Percentiles rank a stretch among this genome's conserved stretches.
phyloP scores from a whole-genome alignment of 441 rosid species.

The Biscutella auriculata region DNA sequence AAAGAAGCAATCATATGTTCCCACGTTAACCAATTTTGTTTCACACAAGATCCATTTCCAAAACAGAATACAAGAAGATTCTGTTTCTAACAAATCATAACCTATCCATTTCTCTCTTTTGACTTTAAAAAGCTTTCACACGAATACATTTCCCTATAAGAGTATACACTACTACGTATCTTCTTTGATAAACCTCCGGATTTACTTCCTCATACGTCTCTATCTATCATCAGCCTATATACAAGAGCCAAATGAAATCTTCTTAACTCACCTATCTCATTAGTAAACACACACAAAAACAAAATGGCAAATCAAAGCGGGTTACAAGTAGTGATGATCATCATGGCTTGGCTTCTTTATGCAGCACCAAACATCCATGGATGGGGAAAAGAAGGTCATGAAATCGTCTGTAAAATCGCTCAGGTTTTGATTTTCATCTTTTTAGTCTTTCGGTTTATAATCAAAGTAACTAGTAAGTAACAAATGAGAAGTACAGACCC shows the following conservation, averaged over 20 bases:
- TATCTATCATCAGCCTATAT: conserved; percentile 5
- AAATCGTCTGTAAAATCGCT: conserved; percentile 53
- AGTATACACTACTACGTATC: no score
- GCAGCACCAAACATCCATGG: conserved; percentile 22
- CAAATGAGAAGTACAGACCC: conserved; percentile 5
- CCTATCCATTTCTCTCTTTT: no score
- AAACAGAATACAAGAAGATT: no score
- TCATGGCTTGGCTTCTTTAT: conserved; percentile 15
- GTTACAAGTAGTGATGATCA: conserved; percentile 5
- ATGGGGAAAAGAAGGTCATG: conserved; percentile 74
- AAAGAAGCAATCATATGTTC: no score
- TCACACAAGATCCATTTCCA: no score
- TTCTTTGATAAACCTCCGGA: background rate
- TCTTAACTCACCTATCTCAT: background rate
- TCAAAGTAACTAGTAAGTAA: background rate
- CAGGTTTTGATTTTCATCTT: conserved; percentile 31
- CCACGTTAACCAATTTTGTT: no score
- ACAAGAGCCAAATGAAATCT: background rate
- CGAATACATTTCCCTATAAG: background rate
- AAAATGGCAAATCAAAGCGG: conserved; percentile 11
- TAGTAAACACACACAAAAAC: background rate
- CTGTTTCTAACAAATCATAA: no score
- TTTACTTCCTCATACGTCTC: conserved; percentile 8
- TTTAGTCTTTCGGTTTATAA: background rate
- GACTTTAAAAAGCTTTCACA: background rate